A percentile compares a stretch with the other conserved stretches of the same genome.
These are phyloP conservation scores for Pichia sp. DNA, from an alignment of 1,139 yeast genomes.

Conservation along the genomic window DNA sequence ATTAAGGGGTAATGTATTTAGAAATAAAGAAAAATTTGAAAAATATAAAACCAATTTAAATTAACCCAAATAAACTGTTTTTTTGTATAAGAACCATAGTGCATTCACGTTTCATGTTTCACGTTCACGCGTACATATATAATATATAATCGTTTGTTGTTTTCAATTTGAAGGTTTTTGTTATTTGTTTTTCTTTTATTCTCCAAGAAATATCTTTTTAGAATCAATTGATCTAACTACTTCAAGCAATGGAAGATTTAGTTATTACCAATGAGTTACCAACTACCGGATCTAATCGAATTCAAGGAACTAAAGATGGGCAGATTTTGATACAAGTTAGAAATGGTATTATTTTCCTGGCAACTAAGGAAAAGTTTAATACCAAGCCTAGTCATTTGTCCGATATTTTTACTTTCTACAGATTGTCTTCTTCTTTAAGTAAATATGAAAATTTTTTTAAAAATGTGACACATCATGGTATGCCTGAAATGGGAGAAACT, in stretches of 20 bases:
- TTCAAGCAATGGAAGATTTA: conserved; percentile 12
- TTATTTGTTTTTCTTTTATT: too few species aligned
- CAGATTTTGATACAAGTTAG: conserved; percentile 16
- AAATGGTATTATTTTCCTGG: conserved; percentile 9
- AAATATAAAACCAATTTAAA: too few species aligned
- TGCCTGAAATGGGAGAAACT: conserved; percentile 6
- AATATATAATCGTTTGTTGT: too few species aligned
- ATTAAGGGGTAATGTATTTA: too few species aligned
- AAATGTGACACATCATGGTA: conserved; percentile 5
- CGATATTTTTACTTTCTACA: conserved; percentile 17
- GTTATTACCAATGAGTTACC: conserved; percentile 8
- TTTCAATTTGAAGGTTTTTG: too few species aligned
- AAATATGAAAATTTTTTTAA: conserved; percentile 19
- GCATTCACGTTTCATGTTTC: too few species aligned
- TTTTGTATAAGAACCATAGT: too few species aligned
- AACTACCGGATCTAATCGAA: conserved; percentile 7
- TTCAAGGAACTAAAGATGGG: conserved; percentile 25
- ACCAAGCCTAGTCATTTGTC: conserved; percentile 11
- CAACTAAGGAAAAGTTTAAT: conserved; percentile 3
- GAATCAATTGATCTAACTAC: too few species aligned
- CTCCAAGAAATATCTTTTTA: too few species aligned
- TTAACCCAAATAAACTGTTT: too few species aligned
- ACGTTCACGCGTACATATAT: too few species aligned
- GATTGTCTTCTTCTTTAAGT: conserved; percentile 16
- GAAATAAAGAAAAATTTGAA: too few species aligned